These are phyloP conservation scores for Pichia manshurica DNA, from an alignment of 805 yeast genomes.

Conservation along the genomic window DNA sequence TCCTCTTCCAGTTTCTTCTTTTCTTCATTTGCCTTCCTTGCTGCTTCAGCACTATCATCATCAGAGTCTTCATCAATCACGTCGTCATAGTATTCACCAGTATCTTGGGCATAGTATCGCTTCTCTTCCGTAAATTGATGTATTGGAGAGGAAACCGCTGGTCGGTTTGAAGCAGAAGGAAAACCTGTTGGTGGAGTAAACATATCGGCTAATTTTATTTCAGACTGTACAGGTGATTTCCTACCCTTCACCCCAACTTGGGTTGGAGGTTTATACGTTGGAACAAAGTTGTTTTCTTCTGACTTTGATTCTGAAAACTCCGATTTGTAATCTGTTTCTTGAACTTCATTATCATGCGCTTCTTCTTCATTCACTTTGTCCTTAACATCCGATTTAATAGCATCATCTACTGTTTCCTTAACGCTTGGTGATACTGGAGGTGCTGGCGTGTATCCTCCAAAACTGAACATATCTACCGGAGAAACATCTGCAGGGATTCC, in stretches of 20 bases:
- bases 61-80: conserved; percentile 21
- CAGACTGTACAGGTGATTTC: background rate
- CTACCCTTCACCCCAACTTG: conserved; percentile 1
- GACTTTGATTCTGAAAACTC: background rate
- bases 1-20: conserved; percentile 6
- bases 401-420: background rate
- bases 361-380: background rate
- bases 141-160: conserved; percentile 20
- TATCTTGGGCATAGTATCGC: conserved; percentile 27
- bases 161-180: background rate
- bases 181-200: conserved; percentile 25
- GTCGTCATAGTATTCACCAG: conserved; percentile 28
- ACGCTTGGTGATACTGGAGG: background rate
- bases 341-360: no score
- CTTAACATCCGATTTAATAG: background rate
- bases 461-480: conserved; percentile 27
- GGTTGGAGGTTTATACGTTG: conserved; percentile 5
- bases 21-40: conserved; percentile 24
- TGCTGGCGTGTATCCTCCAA: conserved; percentile 29
- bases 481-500: conserved; percentile 15
- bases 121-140: conserved; percentile 23
- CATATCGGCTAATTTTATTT: conserved; percentile 20
- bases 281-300: background rate
- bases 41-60: conserved; percentile 39
- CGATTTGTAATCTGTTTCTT: background rate